Percentiles rank a stretch among this genome's conserved stretches.
Conservation (phyloP, 208 protist species). For the Wallacemonas sp. region DNA sequence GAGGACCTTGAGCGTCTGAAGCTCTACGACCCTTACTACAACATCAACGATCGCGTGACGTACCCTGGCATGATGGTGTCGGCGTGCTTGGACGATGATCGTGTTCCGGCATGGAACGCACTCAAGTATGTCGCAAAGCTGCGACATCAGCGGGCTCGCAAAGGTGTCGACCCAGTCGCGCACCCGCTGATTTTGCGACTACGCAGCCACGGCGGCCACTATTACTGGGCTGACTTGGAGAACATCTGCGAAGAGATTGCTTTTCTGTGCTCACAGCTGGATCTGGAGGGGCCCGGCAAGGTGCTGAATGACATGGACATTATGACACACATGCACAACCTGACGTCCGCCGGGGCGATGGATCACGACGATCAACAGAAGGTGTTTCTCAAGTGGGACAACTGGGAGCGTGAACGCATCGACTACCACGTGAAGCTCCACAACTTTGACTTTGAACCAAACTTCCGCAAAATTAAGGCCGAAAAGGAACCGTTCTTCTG, state of each 20-base stretch:
- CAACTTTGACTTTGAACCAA: slow-evolving; percentile 84
- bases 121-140: slow-evolving; percentile 91
- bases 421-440: slow-evolving; percentile 91
- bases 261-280: slow-evolving; percentile 83
- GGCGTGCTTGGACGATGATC: slow-evolving; percentile 87
- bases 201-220: slow-evolving; percentile 72
- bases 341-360: slow-evolving; percentile 81
- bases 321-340: slow-evolving; percentile 93
- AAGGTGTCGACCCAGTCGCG: slow-evolving; percentile 70
- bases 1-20: slow-evolving; percentile 64
- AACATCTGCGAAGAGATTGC: slow-evolving; percentile 87
- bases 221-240: slow-evolving; percentile 80
- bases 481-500: slow-evolving; percentile 92
- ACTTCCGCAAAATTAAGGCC: slow-evolving; percentile 88
- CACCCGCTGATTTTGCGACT: slow-evolving; percentile 76
- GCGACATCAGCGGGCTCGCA: slow-evolving; percentile 73
- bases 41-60: slow-evolving; percentile 89
- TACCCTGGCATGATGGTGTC: slow-evolving; percentile 93
- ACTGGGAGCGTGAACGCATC: slow-evolving; percentile 90
- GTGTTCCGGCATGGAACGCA: slow-evolving; percentile 87
- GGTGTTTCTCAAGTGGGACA: slow-evolving; percentile 91
- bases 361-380: slow-evolving; percentile 91
- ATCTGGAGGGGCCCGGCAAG: slow-evolving; percentile 83
- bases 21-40: slow-evolving; percentile 89
- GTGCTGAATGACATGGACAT: slow-evolving; percentile 91